Evolutionary conservation across 2,329 filamentous ascomycete species (phyloP), one percentile per base, ranked within the genome.

Genomic region (Passalora sequoiae): DNA sequence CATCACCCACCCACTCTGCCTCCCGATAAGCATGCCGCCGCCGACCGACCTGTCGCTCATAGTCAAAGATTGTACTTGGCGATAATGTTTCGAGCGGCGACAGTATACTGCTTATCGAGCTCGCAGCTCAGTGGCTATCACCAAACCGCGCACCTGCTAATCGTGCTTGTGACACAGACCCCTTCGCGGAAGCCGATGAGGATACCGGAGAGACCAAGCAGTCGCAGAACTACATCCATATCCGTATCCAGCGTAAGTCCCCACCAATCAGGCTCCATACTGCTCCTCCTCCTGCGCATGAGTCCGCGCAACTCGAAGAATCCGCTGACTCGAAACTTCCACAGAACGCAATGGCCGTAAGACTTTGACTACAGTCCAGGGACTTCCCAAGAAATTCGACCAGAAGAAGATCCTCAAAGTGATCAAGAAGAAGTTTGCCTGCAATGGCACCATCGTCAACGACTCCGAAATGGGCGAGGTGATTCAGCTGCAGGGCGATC

Each of bases 121-220:
- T 19, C 27, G 10, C 22, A 21, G 28, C 29, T 36, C 24, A 6
- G 12, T 29, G 25, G 16, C 21, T 17, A 16, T 7, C 4, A 9
- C 36, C 16, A 10, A 30, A 15, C 15, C 29, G 7, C 41, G 41
- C 43, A 40, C 33, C 30, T 50, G 57, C 51, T 51, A 48, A 51
- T 38, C 20, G 21, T 38, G 17, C 47, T 21, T 49, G 44, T 44
- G 40, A 43, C 38, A 46, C 47, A 96, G 92, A 98, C 84, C 92
- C 92, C 85, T 98, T 98, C 88, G 92, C 92, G 84, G 92, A 97
- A 87, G 92, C 89, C 82, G 92, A 96, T 87, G 91, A 96, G 84
- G 89, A 94, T 73, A 89, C 85, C 72, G 89, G 89, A 78, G 86
- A 94, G 76, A 84, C 82, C 69, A 92, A 92, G 75, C 86, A 92